These are phyloP conservation scores for Hericium coralloides DNA, from an alignment of 768 basidiomycete genomes.

Conservation along the genomic window DNA sequence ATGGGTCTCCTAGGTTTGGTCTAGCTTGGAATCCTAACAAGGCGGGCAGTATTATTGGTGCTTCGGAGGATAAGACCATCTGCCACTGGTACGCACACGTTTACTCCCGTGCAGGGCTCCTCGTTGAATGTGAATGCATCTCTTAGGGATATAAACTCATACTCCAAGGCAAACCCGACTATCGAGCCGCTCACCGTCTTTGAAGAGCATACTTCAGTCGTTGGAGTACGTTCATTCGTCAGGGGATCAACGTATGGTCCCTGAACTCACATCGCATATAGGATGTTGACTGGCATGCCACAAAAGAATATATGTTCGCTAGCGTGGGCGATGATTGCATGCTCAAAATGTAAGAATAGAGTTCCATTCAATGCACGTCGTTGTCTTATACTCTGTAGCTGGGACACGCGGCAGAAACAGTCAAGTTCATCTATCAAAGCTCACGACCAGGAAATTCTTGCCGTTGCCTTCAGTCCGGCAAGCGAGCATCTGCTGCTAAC, in stretches of 20 bases:
- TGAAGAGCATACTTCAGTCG: constrained; percentile 83
- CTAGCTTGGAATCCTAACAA: constrained; percentile 87
- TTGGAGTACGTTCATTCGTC: constrained; percentile 56
- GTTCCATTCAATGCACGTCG: background rate
- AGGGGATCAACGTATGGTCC: too few species aligned
- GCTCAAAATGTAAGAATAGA: constrained; percentile 72
- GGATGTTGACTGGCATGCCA: constrained; percentile 96
- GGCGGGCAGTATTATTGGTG: constrained; percentile 77
- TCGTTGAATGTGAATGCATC: constrained; percentile 1
- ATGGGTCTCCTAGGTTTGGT: constrained; percentile 56
- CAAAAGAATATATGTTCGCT: constrained; percentile 75
- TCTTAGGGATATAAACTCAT: constrained; percentile 84
- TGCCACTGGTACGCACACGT: constrained; percentile 69
- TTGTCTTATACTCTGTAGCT: constrained; percentile 39
- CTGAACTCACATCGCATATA: constrained; percentile 20
- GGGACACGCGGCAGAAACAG: constrained; percentile 78
- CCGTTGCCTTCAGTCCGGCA: constrained; percentile 85
- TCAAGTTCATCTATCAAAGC: constrained; percentile 72
- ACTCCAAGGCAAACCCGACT: constrained; percentile 64
- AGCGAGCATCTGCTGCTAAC: constrained; percentile 75
- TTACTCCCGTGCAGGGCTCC: background rate
- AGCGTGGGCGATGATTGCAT: constrained; percentile 95
- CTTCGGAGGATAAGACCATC: constrained; percentile 93
- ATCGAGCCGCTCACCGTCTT: constrained; percentile 84
- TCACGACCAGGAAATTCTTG: constrained; percentile 85